These are phyloP conservation scores for Phytophthora pinifolia DNA, from an alignment of 352 stramenopile genomes.

Conservation along the genomic window DNA sequence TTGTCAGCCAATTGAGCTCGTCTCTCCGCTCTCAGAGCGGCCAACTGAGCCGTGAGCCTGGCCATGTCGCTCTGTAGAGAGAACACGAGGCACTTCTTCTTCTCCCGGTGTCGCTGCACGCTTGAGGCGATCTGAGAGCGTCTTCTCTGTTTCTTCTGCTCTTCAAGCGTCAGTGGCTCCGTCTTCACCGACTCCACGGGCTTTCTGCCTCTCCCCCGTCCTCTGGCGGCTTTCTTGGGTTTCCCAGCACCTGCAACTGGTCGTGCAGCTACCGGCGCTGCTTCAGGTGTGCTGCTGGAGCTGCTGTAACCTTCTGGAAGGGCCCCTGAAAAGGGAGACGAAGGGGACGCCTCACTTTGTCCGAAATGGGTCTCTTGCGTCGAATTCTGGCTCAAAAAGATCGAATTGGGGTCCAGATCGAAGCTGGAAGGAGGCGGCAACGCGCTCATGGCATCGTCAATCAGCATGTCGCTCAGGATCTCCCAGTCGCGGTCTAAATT, in stretches of 20 bases:
- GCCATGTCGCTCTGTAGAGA: slow-evolving; percentile 48
- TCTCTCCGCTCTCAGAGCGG: slow-evolving; percentile 40
- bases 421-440: slow-evolving; percentile 2
- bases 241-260: not conserved
- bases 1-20: slow-evolving; percentile 43
- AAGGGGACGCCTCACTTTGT: slow-evolving; percentile 15
- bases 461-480: slow-evolving; percentile 57
- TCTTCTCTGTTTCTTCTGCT: slow-evolving; percentile 59
- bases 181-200: slow-evolving; percentile 6
- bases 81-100: slow-evolving; percentile 58
- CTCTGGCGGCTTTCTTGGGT: slow-evolving; percentile 12
- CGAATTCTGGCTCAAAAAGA: slow-evolving; percentile 4
- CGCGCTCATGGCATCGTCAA: slow-evolving; percentile 42
- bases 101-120: slow-evolving; percentile 68
- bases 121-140: slow-evolving; percentile 65
- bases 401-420: not conserved
- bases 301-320: slow-evolving; percentile 15
- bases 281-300: slow-evolving; percentile 8
- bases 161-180: slow-evolving; percentile 38
- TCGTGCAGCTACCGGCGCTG: not conserved
- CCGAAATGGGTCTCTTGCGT: not conserved
- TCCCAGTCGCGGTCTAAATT: slow-evolving; percentile 44
- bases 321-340: slow-evolving; percentile 14
- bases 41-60: slow-evolving; percentile 43
- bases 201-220: slow-evolving; percentile 15